phyloP scores from a whole-genome alignment of 1,139 yeast genomes.

The Eremothecium coryli region DNA sequence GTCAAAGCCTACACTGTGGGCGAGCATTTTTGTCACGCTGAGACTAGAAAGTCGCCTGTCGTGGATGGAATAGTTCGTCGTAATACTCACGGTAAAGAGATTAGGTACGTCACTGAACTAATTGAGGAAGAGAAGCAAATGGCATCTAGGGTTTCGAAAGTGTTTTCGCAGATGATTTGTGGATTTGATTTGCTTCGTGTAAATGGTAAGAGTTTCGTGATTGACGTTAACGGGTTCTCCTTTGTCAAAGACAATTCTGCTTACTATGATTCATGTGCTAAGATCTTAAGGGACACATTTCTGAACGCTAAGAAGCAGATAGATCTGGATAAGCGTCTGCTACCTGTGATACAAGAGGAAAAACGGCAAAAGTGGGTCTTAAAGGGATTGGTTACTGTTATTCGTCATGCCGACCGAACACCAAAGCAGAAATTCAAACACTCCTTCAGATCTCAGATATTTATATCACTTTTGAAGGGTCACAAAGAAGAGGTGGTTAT shows the following conservation, averaged over 20 bases:
- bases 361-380: constrained; percentile 95
- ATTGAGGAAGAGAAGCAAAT: constrained; percentile 64
- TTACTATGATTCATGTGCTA: constrained; percentile 79
- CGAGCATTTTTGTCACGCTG: constrained; percentile 85
- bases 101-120: constrained; percentile 78
- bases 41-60: constrained; percentile 95
- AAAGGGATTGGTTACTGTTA: constrained; percentile 84
- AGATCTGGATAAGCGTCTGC: constrained; percentile 30
- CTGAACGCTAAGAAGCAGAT: constrained; percentile 50
- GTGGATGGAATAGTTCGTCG: constrained; percentile 97
- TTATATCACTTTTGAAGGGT: constrained; percentile 81
- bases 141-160: constrained; percentile 66
- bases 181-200: constrained; percentile 93
- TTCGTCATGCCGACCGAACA: constrained; percentile 96
- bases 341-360: constrained; percentile 42
- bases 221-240: constrained; percentile 96
- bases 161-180: constrained; percentile 92
- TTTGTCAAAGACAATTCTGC: constrained; percentile 88
- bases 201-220: constrained; percentile 79
- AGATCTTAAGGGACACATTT: constrained; percentile 67
- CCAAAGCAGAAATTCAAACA: constrained; percentile 98
- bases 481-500: constrained; percentile 94
- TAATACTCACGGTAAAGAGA: constrained; percentile 95
- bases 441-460: constrained; percentile 80
- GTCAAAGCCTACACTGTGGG: constrained; percentile 99